Evolutionary conservation across 1,284 basidiomycete genomes (phyloP), one percentile per base, ranked within the genome.

Genomic region (Puccinia hordei): DNA sequence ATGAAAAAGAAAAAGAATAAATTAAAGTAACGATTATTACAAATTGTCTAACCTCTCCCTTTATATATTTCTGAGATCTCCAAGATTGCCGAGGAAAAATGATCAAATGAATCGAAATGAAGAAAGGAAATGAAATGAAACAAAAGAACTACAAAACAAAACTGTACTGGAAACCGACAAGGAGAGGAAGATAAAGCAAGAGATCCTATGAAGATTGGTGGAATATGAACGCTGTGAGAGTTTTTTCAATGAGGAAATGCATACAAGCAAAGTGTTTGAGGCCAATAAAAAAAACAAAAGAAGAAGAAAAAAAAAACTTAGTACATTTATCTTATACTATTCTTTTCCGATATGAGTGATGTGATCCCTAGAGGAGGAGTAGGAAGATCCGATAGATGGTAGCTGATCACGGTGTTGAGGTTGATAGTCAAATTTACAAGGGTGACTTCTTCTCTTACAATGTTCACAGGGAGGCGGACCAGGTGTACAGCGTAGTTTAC

Each of bases 401-500:
- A 51, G 68, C 27, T 71, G 68, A 71, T 71, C 68, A 24, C 46
- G 71, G 33, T 71, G 44, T 33, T 22, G 46, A 51, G 71, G 15
- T 59, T 73, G 71, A 53, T 73, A 75, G n/a, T 78, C 76, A 27
- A 78, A 72, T 38, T 61, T 59, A 65, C 77, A 80, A 59, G 53
- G 38, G 44, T 72, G 41, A 49, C 77, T 69, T 73, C 77, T 72
- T 73, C 77, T 72, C 57, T 46, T 59, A 33, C 77, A 80, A 80
- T 72, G 68, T 27, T 80, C 77, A 53, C 77, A 80, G 15, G 69
- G 68, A 35, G 53, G 65, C 49, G 77, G 69, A 10, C 77, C 77
- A 63, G 77, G 68, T 30, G 68, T 80, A 53, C 77, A 80, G 9
- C 77, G 49, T 63, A 80, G 44, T 53, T 80, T 80, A 24, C 77